Percentiles rank a stretch among this genome's conserved stretches.
phyloP scores from a whole-genome alignment of 805 yeast species.

The Wickerhamiella bombiphila region DNA sequence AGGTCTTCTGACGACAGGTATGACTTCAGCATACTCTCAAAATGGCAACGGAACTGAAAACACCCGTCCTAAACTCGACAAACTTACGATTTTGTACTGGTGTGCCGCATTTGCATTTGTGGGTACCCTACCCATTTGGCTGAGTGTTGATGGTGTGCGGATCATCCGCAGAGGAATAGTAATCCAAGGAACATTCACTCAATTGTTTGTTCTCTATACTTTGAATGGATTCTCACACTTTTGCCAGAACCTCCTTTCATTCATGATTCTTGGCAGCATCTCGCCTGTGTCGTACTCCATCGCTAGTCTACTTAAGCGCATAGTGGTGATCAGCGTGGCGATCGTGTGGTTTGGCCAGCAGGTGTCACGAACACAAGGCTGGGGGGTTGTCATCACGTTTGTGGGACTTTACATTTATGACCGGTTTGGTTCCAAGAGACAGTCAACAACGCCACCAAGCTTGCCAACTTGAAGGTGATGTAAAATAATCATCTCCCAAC shows the following conservation, averaged over 20 bases:
- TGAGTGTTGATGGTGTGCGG: constrained; percentile 39
- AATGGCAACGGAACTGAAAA: constrained; percentile 4
- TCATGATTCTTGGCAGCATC: constrained; percentile 63
- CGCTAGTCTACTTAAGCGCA: constrained; percentile 76
- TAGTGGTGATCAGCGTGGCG: constrained; percentile 68
- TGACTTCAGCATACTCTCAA: constrained; percentile 11
- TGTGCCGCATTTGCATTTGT: constrained; percentile 60
- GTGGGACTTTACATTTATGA: constrained; percentile 30
- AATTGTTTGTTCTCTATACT: constrained; percentile 33
- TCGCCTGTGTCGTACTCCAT: constrained; percentile 78
- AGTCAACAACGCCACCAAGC: neutral
- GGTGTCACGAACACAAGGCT: constrained; percentile 25
- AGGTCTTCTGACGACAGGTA: constrained; percentile 44
- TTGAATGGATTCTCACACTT: constrained; percentile 67
- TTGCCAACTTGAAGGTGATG: neutral
- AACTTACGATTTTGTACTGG: constrained; percentile 64
- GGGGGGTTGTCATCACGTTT: constrained; percentile 30
- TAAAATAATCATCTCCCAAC: no score
- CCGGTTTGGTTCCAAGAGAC: constrained; percentile 24
- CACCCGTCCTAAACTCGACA: constrained; percentile 42
- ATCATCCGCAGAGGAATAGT: constrained; percentile 10
- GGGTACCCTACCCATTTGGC: constrained; percentile 61
- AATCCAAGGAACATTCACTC: constrained; percentile 22
- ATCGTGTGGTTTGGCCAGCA: constrained; percentile 45
- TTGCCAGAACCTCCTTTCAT: constrained; percentile 64